Evolutionary conservation across 148 eudicot species (phyloP), one percentile per base, ranked within the genome.

Genomic region (Persicaria tinctoria): DNA sequence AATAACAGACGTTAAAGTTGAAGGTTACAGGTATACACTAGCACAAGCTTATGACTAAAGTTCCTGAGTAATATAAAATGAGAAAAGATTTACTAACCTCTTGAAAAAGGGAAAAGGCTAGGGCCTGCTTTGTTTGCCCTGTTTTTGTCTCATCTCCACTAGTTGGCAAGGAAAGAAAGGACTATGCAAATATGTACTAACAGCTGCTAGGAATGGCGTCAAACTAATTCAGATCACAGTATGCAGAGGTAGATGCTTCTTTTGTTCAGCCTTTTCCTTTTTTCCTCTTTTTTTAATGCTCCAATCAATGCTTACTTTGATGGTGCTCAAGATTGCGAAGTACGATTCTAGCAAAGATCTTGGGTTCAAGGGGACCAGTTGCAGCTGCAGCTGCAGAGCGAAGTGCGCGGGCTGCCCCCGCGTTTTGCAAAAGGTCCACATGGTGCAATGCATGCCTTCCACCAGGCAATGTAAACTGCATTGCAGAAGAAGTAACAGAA

Each of bases 241-340:
- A 8, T 20, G 68, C 68, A 27, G 68, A 60, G 11, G 57, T 54
- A 17, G 57, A 54, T 59, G 64, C 64, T 20, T 20, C 64, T 7
- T 59, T 59, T 59, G 64, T 66, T 44, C 14, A 8, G 70, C 70
- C 74, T 48, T 48, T 17, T 47, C 73, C 51, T 17, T 44, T 27
- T 64, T 32, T 10, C 70, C 5, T 13, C 11, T 41, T 38, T 68
- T 68, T 48, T 71, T 17, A 47, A 48, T 71, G 23, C 76, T 79
- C 76, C 81, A 68, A 82, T 76, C 11, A 80, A 73, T 75, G 77
- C 49, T 78, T 85, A 90, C 66, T 73, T 80, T 86, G 87, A 77
- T 85, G 89, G 74, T 95, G 92, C 85, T 94, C 97, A 13, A 94
- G 84, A 71, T 95, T 95, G 50, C 97, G 89, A 64, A 95, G 98